Conservation (phyloP, 768 basidiomycete species). For the button mushroom (Agaricus bisporus) region DNA sequence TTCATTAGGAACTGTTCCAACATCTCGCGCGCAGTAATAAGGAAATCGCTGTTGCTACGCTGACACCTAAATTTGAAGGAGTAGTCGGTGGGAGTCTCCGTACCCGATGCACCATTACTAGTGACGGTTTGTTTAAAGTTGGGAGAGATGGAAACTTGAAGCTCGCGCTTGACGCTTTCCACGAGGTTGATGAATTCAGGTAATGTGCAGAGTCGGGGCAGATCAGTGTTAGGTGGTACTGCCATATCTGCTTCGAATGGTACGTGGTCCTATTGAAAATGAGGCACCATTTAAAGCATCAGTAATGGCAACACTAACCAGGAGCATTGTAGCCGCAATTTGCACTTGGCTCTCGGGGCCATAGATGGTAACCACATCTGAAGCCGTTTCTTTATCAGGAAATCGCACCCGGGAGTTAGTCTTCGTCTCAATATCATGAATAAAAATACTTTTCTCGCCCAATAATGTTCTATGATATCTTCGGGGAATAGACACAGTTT, state of each 20-base stretch:
- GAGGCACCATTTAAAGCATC: not conserved
- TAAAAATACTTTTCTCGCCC: slow-evolving; percentile 95
- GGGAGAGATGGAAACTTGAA: slow-evolving; percentile 85
- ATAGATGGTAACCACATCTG: slow-evolving; percentile 92
- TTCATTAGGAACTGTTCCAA: slow-evolving; percentile 86
- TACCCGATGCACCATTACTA: slow-evolving; percentile 40
- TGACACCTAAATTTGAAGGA: slow-evolving; percentile 97
- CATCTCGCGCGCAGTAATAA: slow-evolving; percentile 85
- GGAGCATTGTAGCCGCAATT: slow-evolving; percentile 92
- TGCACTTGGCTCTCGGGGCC: slow-evolving; percentile 96
- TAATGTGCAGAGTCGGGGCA: slow-evolving; percentile 67
- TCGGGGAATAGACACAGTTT: slow-evolving; percentile 89
- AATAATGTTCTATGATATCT: slow-evolving; percentile 92
- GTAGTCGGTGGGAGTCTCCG: slow-evolving; percentile 63
- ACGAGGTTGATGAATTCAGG: slow-evolving; percentile 83
- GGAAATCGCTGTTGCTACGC: slow-evolving; percentile 89
- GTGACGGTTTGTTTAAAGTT: slow-evolving; percentile 55
- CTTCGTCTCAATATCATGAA: slow-evolving; percentile 94
- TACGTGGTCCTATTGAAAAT: slow-evolving; percentile 71
- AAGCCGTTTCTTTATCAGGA: slow-evolving; percentile 91
- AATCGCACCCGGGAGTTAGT: slow-evolving; percentile 91
- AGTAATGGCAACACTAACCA: slow-evolving; percentile 45
- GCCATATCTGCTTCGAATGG: slow-evolving; percentile 95
- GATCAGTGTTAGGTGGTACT: slow-evolving; percentile 77
- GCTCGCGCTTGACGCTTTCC: slow-evolving; percentile 88